Base-by-base conservation (phyloP, 1,139 yeast genomes). In the Blastobotrys capitulatus region DNA sequence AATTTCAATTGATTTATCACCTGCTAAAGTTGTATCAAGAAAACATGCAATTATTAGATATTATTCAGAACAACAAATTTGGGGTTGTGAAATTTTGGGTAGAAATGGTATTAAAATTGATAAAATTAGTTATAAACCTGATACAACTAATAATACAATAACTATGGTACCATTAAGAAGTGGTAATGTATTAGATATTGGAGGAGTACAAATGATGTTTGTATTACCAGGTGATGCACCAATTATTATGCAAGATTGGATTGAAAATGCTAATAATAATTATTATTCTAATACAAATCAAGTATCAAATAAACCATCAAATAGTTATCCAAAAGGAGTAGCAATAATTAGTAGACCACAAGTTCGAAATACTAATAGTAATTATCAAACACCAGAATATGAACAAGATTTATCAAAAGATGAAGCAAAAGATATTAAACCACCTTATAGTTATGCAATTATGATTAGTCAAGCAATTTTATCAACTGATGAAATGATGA, bases 141-240 rank as follows among this genome's bases (percentile, higher is more conserved):
- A 6, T 12, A 4, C n/a, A 12, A 13, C 5, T 10, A 68, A 77
- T 76, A 22, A 22, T 22, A 22, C n/a, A n/a, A n/a, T n/a, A n/a
- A 57, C 77, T 16, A 71, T 53, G 55, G 80, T 49, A 65, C 69
- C 54, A 62, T 75, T 92, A 54, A 78, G 79, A 48, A 84, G 94
- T 2, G 98, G 97, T 10, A 88, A 94, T 44, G 81, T 92, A 18
- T 71, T 92, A 53, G 98, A 92, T 63, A 82, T 92, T 45, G 97
- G 97, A 9, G 97, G 97, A 2, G 90, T 96, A 13, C 98, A 92
- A 69, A 92, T 92, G 98, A 92, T 92, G 95, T 92, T 92, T 65
- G 92, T 92, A 35, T 72, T 92, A 57, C 98, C 98, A 0, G 97
- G 90, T 63, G 82, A 87, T 6, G 80, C 82, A n/a, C 96, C 97